Conservation (phyloP, 257 asterid species). For the Craterostigma plantagineum region DNA sequence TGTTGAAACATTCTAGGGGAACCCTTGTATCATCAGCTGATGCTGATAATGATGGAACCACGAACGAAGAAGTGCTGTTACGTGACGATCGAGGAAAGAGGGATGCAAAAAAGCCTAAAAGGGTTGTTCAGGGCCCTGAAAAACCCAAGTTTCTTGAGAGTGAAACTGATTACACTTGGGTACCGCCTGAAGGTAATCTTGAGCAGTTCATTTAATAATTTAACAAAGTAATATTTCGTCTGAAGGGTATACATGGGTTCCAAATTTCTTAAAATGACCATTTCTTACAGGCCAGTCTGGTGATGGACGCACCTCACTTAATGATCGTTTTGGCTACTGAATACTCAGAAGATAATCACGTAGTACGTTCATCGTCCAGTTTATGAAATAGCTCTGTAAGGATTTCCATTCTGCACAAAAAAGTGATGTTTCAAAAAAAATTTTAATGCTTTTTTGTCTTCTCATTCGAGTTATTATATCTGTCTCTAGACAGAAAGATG, state of each 20-base stretch:
- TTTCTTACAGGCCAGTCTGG: slow-evolving; percentile 75
- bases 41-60: slow-evolving; percentile 16
- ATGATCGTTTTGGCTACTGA: slow-evolving; percentile 76
- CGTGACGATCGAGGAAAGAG: slow-evolving; percentile 19
- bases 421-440: too few relatives aligned
- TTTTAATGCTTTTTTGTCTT: too few relatives aligned
- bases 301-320: slow-evolving; percentile 79
- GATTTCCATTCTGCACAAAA: too few relatives aligned
- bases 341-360: slow-evolving; percentile 1
- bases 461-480: too few relatives aligned
- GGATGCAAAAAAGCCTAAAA: slow-evolving; percentile 35
- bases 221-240: background rate
- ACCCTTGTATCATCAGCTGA: slow-evolving; percentile 24
- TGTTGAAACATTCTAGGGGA: slow-evolving; percentile 65
- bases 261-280: background rate
- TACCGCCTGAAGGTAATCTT: slow-evolving; percentile 81
- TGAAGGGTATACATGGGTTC: background rate
- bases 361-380: too few relatives aligned
- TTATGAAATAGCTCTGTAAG: too few relatives aligned
- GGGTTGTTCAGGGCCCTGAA: slow-evolving; percentile 54
- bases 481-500: too few relatives aligned
- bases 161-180: slow-evolving; percentile 53
- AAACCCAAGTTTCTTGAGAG: slow-evolving; percentile 43
- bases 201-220: too few relatives aligned
- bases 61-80: slow-evolving; percentile 8